These are phyloP conservation scores for Chara braunii DNA, from an alignment of 139 green algal species.

Conservation along the genomic window DNA sequence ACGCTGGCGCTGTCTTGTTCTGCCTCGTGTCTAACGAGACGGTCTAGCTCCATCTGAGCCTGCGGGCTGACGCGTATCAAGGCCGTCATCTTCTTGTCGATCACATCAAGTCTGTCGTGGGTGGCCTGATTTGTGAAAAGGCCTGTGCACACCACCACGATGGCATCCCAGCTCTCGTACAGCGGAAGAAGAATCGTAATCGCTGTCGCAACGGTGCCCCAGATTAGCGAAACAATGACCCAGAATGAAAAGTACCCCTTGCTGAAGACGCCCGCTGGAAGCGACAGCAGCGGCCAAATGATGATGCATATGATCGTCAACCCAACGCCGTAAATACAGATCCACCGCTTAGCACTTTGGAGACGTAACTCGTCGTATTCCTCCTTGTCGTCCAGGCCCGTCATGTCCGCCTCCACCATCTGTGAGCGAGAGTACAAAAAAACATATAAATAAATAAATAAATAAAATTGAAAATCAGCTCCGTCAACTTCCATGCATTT, in stretches of 20 bases:
- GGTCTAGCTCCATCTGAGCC: too few relatives aligned
- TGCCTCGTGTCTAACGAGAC: too few relatives aligned
- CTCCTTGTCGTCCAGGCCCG: too few relatives aligned
- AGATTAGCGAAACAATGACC: conserved; percentile 58
- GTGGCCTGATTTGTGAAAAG: conserved; percentile 35
- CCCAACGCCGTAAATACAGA: conserved; percentile 42
- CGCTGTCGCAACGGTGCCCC: conserved; percentile 52
- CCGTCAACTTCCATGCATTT: too few relatives aligned
- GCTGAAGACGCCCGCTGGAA: conserved; percentile 60
- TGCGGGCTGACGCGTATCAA: too few relatives aligned
- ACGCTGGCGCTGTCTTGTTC: too few relatives aligned
- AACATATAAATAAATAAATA: too few relatives aligned
- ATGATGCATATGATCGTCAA: conserved; percentile 57
- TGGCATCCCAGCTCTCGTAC: conserved; percentile 46
- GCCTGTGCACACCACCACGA: conserved; percentile 35
- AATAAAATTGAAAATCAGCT: too few relatives aligned
- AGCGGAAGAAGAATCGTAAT: conserved; percentile 60
- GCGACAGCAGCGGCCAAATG: conserved; percentile 57
- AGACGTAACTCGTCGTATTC: conserved; percentile 36
- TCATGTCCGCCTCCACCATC: too few relatives aligned
- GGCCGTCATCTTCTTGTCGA: conserved; percentile 13
- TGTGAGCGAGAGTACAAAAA: too few relatives aligned
- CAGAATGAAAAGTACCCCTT: conserved; percentile 67
- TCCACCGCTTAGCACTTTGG: conserved; percentile 26
- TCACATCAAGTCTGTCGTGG: conserved; percentile 20